phyloP scores from a whole-genome alignment of 2,329 filamentous ascomycete genomes.

The Pseudocercospora musae region DNA sequence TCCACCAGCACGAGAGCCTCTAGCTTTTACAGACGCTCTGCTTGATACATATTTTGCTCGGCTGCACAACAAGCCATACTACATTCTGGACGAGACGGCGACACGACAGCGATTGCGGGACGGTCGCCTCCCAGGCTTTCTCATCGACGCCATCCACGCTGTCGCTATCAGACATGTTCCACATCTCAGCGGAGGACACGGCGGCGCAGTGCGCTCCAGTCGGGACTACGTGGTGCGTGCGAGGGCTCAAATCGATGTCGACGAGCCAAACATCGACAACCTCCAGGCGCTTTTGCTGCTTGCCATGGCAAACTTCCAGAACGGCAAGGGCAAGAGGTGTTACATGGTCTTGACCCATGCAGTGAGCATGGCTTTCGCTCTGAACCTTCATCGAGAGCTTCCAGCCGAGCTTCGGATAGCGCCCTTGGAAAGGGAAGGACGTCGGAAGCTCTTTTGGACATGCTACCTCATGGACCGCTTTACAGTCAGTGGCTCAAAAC shows the following conservation, averaged over 20 bases:
- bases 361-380: conserved; percentile 76
- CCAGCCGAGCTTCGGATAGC: conserved; percentile 61
- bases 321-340: conserved; percentile 76
- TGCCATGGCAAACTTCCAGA: conserved; percentile 70
- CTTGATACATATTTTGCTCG: conserved; percentile 76
- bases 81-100: conserved; percentile 73
- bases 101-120: conserved; percentile 69
- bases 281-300: conserved; percentile 74
- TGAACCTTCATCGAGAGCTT: conserved; percentile 76
- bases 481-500: conserved; percentile 73
- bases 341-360: conserved; percentile 81
- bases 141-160: conserved; percentile 54
- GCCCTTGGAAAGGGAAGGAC: conserved; percentile 68
- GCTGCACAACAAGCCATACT: conserved; percentile 77
- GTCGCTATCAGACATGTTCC: conserved; percentile 62
- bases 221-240: conserved; percentile 71
- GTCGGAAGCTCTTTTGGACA: conserved; percentile 81
- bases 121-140: conserved; percentile 57
- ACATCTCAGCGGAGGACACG: conserved; percentile 62
- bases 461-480: conserved; percentile 87
- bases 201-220: conserved; percentile 64
- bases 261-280: conserved; percentile 76
- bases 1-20: conserved; percentile 14
- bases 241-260: conserved; percentile 68
- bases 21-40: conserved; percentile 28